phyloP scores from a whole-genome alignment of 2,329 filamentous ascomycete genomes.

The Teratosphaeria viscida region DNA sequence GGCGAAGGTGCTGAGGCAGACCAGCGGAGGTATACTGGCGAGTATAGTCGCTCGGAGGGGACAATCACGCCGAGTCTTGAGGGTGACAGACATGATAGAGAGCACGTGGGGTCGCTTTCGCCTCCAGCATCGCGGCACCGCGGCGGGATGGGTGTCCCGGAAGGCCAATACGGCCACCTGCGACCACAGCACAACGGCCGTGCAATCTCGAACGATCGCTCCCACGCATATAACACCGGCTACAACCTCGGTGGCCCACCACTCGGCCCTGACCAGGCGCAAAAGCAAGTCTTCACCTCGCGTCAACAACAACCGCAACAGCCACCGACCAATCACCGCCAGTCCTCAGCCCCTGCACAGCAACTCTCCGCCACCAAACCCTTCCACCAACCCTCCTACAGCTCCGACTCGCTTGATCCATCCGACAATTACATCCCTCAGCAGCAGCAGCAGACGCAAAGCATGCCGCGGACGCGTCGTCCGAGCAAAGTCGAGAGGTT shows the following conservation, averaged over 20 bases:
- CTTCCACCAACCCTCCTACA: conserved; percentile 1
- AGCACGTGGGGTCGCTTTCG: background rate
- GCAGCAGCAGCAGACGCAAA: background rate
- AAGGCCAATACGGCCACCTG: background rate
- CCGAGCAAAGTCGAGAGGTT: conserved; percentile 24
- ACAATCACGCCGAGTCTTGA: background rate
- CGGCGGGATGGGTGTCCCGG: background rate
- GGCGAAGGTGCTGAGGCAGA: conserved; percentile 4
- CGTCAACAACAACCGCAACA: background rate
- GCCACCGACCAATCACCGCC: background rate
- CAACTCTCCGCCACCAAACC: background rate
- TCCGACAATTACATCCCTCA: background rate
- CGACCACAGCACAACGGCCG: background rate
- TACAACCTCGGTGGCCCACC: conserved; percentile 16
- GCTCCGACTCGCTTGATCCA: background rate
- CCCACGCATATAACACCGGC: conserved; percentile 6
- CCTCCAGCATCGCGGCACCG: background rate
- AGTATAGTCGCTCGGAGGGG: background rate
- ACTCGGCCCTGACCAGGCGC: conserved; percentile 6
- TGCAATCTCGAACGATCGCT: background rate
- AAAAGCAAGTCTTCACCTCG: background rate
- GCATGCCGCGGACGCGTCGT: conserved; percentile 8
- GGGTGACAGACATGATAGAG: background rate
- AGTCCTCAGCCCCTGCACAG: background rate
- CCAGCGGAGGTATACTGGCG: background rate